Evolutionary conservation across 257 asterid genomes (phyloP), one percentile per base, ranked within the genome.

Genomic region (Ophiorrhiza pumila): DNA sequence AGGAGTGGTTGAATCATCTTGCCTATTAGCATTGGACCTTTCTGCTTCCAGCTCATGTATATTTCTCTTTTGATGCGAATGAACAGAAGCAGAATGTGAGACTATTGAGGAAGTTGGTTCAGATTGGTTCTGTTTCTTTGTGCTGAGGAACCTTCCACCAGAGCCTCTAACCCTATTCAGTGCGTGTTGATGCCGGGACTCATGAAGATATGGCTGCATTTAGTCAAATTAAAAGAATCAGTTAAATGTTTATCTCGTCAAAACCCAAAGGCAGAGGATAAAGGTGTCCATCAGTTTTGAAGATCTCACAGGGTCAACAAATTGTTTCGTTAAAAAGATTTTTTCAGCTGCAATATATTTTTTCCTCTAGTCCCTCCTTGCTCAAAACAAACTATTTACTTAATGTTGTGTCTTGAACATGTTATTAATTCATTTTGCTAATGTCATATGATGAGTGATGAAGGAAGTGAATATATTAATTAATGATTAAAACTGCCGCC

Each of bases 101-200:
- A 67, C 75, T 7, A 66, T 8, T 2, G 81, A 43, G 25, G 79
- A 69, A 25, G 49, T 76, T 12, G 84, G 63, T 15, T 81, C 88
- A 43, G 86, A 56, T 42, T 79, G 88, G 78, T 85, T 89, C 52
- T 49, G 57, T 73, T 85, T 87, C 84, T 90, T 90, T 4, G 91
- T 80, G 92, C 98, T 88, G 55, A 95, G 89, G 78, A 95, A 95
- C 25, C 98, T 93, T 27, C 99, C 99, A 2, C 98, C 99, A 0
- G 89, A 71, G 1, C 99, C 99, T 61, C 99, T 85, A 12, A 95
- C 97, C 80, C 99, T 81, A 9, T 95, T 95, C 17, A 95, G 78
- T 1, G 99, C 99, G 57, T 95, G 99, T 49, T 80, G 91, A 76
- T 95, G 99, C 5, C 99, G 91, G 53, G 99, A 95, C 91, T 95